Percentiles rank a stretch among this genome's conserved stretches.
Conservation (phyloP, 176 grass and related monocot genomes). For the Alopecurus myosuroides region DNA sequence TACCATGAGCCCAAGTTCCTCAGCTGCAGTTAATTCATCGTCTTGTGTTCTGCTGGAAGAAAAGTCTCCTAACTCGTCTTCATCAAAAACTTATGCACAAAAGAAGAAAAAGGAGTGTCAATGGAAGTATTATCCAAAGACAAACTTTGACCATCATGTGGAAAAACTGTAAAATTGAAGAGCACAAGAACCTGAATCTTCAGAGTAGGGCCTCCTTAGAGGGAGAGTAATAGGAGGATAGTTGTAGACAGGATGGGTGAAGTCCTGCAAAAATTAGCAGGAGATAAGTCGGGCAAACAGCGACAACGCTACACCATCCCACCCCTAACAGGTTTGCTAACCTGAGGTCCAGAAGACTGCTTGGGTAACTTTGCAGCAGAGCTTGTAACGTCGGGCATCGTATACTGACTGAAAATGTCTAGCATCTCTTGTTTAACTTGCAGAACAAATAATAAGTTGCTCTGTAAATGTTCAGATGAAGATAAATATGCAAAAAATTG, state of each 20-base stretch:
- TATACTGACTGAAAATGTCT: not conserved
- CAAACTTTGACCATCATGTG: not conserved
- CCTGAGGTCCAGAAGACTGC: constrained; percentile 31
- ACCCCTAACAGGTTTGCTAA: constrained; percentile 8
- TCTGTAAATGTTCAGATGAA: not conserved
- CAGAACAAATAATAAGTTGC: not conserved
- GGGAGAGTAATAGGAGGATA: constrained; percentile 42
- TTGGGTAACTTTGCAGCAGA: constrained; percentile 25
- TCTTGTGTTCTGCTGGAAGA: constrained; percentile 16
- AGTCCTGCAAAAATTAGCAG: constrained; percentile 32
- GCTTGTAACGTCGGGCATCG: not conserved
- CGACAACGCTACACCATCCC: not conserved
- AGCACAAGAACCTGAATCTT: constrained; percentile 44
- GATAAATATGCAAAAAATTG: constrained; percentile 8
- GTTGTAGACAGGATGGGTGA: constrained; percentile 23
- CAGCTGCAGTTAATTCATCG: constrained; percentile 38
- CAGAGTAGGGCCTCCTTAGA: constrained; percentile 29
- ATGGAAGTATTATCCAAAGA: not conserved
- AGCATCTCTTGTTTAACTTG: not conserved
- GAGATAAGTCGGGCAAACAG: not conserved
- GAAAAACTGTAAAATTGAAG: not conserved
- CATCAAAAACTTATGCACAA: constrained; percentile 37
- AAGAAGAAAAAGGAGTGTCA: not conserved
- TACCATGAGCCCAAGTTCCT: constrained; percentile 57
- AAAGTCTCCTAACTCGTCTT: constrained; percentile 36